Percentiles rank a stretch among this genome's conserved stretches.
phyloP scores from a whole-genome alignment of 257 asterid genomes.

The Eucommia ulmoides region DNA sequence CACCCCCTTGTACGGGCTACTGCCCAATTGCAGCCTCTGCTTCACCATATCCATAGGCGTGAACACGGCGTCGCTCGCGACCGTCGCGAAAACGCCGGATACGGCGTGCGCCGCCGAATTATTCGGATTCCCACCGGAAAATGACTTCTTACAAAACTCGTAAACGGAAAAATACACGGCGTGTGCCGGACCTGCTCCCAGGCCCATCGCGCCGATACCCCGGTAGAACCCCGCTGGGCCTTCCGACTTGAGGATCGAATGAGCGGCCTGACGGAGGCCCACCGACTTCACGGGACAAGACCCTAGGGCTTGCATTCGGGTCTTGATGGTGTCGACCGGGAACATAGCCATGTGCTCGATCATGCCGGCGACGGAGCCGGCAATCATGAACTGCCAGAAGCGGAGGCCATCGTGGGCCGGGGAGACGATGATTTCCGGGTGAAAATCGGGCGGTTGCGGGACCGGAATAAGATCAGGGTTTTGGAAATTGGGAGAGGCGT shows the following conservation, averaged over 20 bases:
- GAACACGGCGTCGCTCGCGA: not conserved
- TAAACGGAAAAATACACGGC: not conserved
- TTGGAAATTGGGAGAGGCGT: constrained; percentile 1
- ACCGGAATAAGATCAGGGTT: not conserved
- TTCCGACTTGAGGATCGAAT: not conserved
- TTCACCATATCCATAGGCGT: constrained; percentile 1
- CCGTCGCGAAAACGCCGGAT: not conserved
- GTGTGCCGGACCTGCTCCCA: constrained; percentile 1
- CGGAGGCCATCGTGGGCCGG: not conserved
- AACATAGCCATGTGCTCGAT: constrained; percentile 1
- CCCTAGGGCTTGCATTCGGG: not conserved
- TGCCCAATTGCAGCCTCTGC: not conserved
- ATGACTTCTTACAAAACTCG: not conserved
- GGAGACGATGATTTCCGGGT: not conserved
- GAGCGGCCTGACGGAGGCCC: not conserved
- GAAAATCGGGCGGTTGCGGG: not conserved
- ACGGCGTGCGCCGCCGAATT: not conserved
- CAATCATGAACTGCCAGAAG: not conserved
- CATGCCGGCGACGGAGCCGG: not conserved
- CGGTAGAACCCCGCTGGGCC: not conserved
- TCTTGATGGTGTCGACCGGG: constrained; percentile 1
- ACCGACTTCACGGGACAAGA: not conserved
- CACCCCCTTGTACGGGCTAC: not conserved
- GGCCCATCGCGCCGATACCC: not conserved
- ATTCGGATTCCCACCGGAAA: not conserved